These are phyloP conservation scores for Ocimum tenuiflorum DNA, from an alignment of 257 asterid species.

Conservation along the genomic window DNA sequence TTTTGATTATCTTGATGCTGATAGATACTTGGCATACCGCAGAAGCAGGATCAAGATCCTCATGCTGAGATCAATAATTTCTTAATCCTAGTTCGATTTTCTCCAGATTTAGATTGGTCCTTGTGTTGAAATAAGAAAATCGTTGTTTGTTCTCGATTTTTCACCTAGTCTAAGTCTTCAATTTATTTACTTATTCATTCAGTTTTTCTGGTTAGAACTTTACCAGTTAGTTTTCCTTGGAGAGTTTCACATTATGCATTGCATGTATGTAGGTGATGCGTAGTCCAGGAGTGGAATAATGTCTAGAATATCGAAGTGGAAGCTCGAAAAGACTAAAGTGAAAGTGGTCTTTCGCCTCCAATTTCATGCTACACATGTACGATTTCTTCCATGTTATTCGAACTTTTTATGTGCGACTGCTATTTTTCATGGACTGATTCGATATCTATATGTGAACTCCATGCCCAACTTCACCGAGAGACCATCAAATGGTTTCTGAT, in stretches of 20 bases:
- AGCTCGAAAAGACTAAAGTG: conserved; percentile 92
- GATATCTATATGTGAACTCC: too few species aligned
- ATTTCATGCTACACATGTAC: conserved; percentile 91
- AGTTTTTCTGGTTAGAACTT: conserved; percentile 4
- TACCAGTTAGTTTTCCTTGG: not conserved
- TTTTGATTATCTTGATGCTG: too few species aligned
- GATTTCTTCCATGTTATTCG: conserved; percentile 15
- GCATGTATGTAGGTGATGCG: conserved; percentile 34
- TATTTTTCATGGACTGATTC: too few species aligned
- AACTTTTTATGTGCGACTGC: too few species aligned
- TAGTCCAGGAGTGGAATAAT: conserved; percentile 44
- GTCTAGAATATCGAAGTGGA: conserved; percentile 92
- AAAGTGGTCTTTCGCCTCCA: conserved; percentile 99
- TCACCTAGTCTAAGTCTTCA: not conserved
- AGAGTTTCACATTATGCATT: not conserved
- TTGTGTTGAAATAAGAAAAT: not conserved
- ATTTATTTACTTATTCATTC: not conserved
- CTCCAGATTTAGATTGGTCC: not conserved
- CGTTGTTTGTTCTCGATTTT: not conserved
- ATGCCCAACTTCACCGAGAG: too few species aligned
- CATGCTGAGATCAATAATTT: not conserved
- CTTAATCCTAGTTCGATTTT: too few species aligned
- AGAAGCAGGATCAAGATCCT: not conserved
- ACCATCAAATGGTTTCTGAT: too few species aligned
- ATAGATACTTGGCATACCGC: not conserved